Base-by-base conservation (phyloP, 805 yeast genomes). In the Candida cerambycidarum region DNA sequence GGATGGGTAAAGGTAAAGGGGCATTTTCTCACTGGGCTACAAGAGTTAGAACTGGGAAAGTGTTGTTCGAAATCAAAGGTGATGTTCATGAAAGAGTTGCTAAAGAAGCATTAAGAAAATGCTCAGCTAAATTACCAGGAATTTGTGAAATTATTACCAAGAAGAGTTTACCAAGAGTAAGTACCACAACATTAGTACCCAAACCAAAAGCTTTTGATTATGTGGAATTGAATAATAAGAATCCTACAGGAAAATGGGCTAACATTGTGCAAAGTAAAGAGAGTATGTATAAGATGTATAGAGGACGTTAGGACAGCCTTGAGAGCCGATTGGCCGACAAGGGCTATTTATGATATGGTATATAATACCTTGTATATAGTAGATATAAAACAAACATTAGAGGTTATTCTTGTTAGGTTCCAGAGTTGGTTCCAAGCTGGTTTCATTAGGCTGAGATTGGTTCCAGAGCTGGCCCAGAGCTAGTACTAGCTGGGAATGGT, bases 1-100 rank as follows among this genome's bases (percentile, higher is more conserved):
- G 99, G 83, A 93, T 93, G 99, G 99, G 99, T 73, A 93, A 93
- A 66, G 99, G 99, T 72, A 93, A 93, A 68, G 99, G 99, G 67
- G 84, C 90, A 0, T 92, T 93, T 61, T 96, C 89, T 57, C 93
- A 89, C 70, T 93, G 98, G 98, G 95, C 95, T 56, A 86, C 83
- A 25, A 81, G 99, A 57, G 93, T 93, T 11, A 95, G 98, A 31
- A 90, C 97, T 0, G 99, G 99, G 3, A 90, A 89, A 59, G 82
- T 93, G 32, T 71, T 90, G 16, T 89, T 90, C 58, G 99, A 93
- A 69, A 80, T 90, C 58, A 85, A 84, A 48, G 83, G 81, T 13
- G 70, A 78, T 48, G 75, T 92, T 54, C 98, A 93, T 64, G 96
- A 88, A 59, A 81, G 79, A 51, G 87, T 88, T 16, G 98, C 97